A percentile compares a stretch with the other conserved stretches of the same genome.
Evolutionary conservation across 2,329 filamentous ascomycete genomes (phyloP).

Genomic region (Orbilia blumenaviensis): DNA sequence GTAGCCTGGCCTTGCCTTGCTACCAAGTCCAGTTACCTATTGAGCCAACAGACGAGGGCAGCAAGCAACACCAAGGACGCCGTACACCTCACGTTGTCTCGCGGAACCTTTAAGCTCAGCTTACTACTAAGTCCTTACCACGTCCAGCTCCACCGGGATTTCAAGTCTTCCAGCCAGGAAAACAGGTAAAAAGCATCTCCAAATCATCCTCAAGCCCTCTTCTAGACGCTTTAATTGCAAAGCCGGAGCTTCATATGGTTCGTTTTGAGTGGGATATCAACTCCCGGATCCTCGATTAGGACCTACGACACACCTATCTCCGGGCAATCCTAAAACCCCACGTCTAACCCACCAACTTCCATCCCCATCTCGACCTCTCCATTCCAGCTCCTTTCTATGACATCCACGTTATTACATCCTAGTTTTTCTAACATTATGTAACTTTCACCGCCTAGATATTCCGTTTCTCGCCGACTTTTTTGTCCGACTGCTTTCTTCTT

Average conservation of each 20-base stretch:
- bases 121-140: no score
- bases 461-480: background rate
- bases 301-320: slow-evolving; percentile 8
- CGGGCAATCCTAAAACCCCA: slow-evolving; percentile 39
- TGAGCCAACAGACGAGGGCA: slow-evolving; percentile 17
- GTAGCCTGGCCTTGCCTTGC: slow-evolving; percentile 2
- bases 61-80: background rate
- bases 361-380: background rate
- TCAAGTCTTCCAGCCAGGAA: background rate
- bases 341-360: slow-evolving; percentile 7
- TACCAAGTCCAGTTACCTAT: background rate
- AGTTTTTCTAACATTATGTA: slow-evolving; percentile 18
- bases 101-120: slow-evolving; percentile 28
- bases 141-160: slow-evolving; percentile 1
- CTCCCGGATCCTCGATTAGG: slow-evolving; percentile 25
- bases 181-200: slow-evolving; percentile 4
- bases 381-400: background rate
- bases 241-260: slow-evolving; percentile 12
- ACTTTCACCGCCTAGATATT: slow-evolving; percentile 19
- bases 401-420: background rate
- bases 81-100: slow-evolving; percentile 41
- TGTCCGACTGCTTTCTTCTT: slow-evolving; percentile 2
- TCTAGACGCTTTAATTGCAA: background rate
- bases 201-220: background rate
- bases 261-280: slow-evolving; percentile 35